Base-by-base conservation (phyloP, 371 early-diverging fungal genomes). In the Mucor velutinosus region DNA sequence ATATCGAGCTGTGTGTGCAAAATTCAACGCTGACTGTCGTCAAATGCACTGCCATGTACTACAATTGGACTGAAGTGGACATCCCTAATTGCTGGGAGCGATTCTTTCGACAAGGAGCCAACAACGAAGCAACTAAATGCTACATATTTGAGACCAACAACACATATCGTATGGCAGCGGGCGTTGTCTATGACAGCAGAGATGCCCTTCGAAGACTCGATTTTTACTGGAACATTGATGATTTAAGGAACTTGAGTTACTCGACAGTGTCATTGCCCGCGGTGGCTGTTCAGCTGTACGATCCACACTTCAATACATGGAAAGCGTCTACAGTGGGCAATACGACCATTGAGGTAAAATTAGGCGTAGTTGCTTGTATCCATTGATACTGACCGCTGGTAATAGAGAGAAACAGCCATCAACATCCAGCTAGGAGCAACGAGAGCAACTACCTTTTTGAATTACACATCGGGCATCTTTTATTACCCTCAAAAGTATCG, bases 1-100 rank as follows among this genome's bases (percentile, higher is more conserved):
- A 81, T 41, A 61, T 81, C 14, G 82, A 81, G 60, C 49, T 81
- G 25, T 81, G 82, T 25, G 69, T 67, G 27, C 74, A 79, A 49
- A 69, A 69, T 15, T 69, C 79, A 4, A 72, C 74, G 6, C 23
- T 79, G 47, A 64, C 60, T 5, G 43, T 79, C 11, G 69, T 67
- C 3, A 65, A 62, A 14, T 77, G 77, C 43, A 67, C 65, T 67
- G 51, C 72, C 4, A 72, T 72, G 57, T 65, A 70, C 17, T 66
- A 62, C 55, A 69, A 75, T 25, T 81, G 76, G 77, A 45, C 64
- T 0, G 17, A 23, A 6, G n/a, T 37, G 0, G 51, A 63, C 1
- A 53, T 75, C 7, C 72, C 71, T 23, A 60, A 71, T 27, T 72
- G 73, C 47, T 71, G 35, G 23, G 2, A 56, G 25, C 12, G 56